Conservation (phyloP, 345 rosid genomes). For the Eutrema japonicum region DNA sequence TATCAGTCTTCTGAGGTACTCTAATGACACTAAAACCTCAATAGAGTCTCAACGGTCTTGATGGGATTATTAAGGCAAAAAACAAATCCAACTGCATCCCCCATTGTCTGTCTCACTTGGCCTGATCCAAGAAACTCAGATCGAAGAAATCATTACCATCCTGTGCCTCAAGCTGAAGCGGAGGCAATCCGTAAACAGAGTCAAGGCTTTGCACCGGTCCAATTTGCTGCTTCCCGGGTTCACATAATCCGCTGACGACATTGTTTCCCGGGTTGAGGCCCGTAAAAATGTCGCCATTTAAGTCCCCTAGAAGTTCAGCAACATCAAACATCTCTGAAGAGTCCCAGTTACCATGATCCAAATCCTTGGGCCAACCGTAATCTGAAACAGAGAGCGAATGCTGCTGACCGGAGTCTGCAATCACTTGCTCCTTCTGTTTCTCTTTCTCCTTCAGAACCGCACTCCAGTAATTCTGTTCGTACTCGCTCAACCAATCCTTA, state of each 20-base stretch:
- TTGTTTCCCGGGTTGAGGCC: not conserved
- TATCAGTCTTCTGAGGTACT: slow-evolving; percentile 11
- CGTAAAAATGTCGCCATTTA: slow-evolving; percentile 36
- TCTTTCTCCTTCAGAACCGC: slow-evolving; percentile 21
- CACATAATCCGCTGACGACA: not conserved
- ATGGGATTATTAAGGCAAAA: not conserved
- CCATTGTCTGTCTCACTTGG: slow-evolving; percentile 3
- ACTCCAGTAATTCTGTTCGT: slow-evolving; percentile 1
- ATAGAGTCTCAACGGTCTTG: slow-evolving; percentile 29
- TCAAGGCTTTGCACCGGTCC: slow-evolving; percentile 23
- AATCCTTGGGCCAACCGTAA: slow-evolving; percentile 37
- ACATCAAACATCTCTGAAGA: slow-evolving; percentile 49
- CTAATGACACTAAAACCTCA: slow-evolving; percentile 32
- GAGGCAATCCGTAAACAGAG: slow-evolving; percentile 28
- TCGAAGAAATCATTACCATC: slow-evolving; percentile 36
- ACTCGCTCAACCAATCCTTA: slow-evolving; percentile 32
- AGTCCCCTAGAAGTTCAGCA: slow-evolving; percentile 53
- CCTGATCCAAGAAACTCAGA: slow-evolving; percentile 25
- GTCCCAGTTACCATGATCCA: slow-evolving; percentile 21
- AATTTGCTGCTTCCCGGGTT: not conserved
- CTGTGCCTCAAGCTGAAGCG: slow-evolving; percentile 36
- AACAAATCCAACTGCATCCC: not conserved
- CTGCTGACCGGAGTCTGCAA: not conserved
- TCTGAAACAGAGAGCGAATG: slow-evolving; percentile 15
- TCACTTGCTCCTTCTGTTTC: slow-evolving; percentile 25